Evolutionary conservation across 495 filamentous ascomycete species (phyloP).

Genomic region (Neurospora sp.): DNA sequence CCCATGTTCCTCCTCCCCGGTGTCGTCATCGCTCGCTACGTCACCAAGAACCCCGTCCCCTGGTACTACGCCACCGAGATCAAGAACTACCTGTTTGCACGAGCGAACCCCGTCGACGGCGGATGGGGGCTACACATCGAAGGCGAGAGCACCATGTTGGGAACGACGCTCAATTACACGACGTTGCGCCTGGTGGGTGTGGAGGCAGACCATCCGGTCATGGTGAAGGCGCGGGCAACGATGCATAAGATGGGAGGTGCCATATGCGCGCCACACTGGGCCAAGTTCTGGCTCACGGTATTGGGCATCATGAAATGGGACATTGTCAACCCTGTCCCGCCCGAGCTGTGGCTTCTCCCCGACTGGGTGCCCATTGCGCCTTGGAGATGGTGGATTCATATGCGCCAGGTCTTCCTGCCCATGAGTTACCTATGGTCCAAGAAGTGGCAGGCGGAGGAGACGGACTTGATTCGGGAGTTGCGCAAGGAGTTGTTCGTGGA

Average conservation of each 20-base stretch:
- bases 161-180: constrained; percentile 86
- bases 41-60: constrained; percentile 81
- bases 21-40: constrained; percentile 78
- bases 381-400: constrained; percentile 99
- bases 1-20: constrained; percentile 80
- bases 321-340: constrained; percentile 84
- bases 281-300: constrained; percentile 83
- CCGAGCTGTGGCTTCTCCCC: constrained; percentile 89
- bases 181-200: constrained; percentile 79
- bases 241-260: constrained; percentile 84
- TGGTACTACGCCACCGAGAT: constrained; percentile 77
- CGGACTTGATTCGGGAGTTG: constrained; percentile 58
- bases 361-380: constrained; percentile 93
- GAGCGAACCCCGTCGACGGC: constrained; percentile 79
- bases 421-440: constrained; percentile 87
- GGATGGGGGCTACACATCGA: constrained; percentile 97
- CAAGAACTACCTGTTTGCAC: constrained; percentile 83
- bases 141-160: constrained; percentile 85
- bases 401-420: constrained; percentile 82
- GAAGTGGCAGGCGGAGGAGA: constrained; percentile 60
- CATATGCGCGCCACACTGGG: constrained; percentile 81
- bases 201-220: constrained; percentile 69
- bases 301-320: constrained; percentile 82
- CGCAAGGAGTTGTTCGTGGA: constrained; percentile 79
- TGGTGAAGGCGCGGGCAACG: constrained; percentile 76